phyloP scores from a whole-genome alignment of 306 rosid genomes.

The Urtica urens region DNA sequence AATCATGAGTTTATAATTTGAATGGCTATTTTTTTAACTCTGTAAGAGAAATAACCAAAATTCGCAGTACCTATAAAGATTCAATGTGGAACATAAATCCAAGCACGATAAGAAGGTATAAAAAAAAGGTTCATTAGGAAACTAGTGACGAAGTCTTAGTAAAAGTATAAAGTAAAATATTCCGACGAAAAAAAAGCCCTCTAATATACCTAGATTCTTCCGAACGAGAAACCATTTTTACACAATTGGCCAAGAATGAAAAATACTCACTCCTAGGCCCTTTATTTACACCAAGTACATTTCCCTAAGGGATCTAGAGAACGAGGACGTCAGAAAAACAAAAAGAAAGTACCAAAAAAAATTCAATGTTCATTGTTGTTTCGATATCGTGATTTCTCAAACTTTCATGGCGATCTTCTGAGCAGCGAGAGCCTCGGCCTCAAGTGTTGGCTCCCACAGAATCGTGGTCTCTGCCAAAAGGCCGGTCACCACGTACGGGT shows the following conservation, averaged over 20 bases:
- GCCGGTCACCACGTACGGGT: constrained; percentile 77
- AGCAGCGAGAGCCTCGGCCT: constrained; percentile 97
- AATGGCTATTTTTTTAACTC: too few species aligned
- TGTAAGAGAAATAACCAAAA: too few species aligned
- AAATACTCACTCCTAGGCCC: constrained; percentile 20
- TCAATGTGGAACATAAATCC: too few species aligned
- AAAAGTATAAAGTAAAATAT: too few species aligned
- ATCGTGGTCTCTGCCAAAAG: constrained; percentile 74
- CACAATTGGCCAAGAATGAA: constrained; percentile 21
- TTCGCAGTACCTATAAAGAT: too few species aligned
- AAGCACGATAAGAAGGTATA: too few species aligned
- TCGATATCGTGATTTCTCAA: constrained; percentile 34
- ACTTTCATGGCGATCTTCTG: constrained; percentile 79
- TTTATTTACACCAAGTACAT: constrained; percentile 35
- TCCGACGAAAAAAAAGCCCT: constrained; percentile 13
- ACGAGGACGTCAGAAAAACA: too few species aligned
- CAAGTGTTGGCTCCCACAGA: constrained; percentile 91
- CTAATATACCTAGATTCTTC: constrained; percentile 22
- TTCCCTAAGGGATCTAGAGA: constrained; percentile 33
- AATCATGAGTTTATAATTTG: too few species aligned
- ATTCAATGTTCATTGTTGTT: too few species aligned
- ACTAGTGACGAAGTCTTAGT: too few species aligned
- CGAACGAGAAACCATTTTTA: constrained; percentile 24
- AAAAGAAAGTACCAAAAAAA: constrained; percentile 17
- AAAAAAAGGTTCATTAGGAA: too few species aligned